phyloP scores from a whole-genome alignment of 108 stramenopile genomes.

The Nitzschia putrida region DNA sequence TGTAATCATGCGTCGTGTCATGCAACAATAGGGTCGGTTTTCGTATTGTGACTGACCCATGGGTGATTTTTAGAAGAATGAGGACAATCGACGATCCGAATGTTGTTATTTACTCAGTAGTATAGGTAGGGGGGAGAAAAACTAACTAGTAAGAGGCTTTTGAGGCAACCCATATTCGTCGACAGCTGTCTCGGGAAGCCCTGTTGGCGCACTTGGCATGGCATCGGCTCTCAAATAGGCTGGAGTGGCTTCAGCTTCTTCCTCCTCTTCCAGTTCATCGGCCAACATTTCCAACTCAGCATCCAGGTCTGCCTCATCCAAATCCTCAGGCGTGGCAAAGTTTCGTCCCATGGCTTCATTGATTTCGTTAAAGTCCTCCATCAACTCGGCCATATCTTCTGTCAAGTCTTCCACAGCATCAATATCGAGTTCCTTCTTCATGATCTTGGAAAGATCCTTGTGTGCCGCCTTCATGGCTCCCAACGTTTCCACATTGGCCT shows the following conservation, averaged over 20 bases:
- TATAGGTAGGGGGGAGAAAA: background rate
- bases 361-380: conserved; percentile 87
- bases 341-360: conserved; percentile 92
- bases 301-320: conserved; percentile 96
- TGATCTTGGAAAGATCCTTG: conserved; percentile 77
- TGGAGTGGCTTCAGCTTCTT: conserved; percentile 51
- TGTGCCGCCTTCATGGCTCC: conserved; percentile 95
- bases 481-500: conserved; percentile 90
- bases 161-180: conserved; percentile 62
- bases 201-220: conserved; percentile 39
- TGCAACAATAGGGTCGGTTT: conserved; percentile 4
- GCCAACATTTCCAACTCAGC: conserved; percentile 95
- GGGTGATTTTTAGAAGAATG: too few relatives aligned
- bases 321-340: conserved; percentile 92
- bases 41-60: too few relatives aligned
- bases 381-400: conserved; percentile 70
- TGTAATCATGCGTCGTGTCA: conserved; percentile 38
- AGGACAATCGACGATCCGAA: too few relatives aligned
- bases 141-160: conserved; percentile 39
- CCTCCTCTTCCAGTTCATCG: conserved; percentile 91
- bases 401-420: conserved; percentile 93
- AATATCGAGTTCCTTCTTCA: conserved; percentile 91
- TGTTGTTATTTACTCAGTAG: too few relatives aligned
- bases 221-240: conserved; percentile 63
- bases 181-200: conserved; percentile 44